Evolutionary conservation across 2,329 filamentous ascomycete genomes (phyloP).

Genomic region (Epichloe gansuensis): DNA sequence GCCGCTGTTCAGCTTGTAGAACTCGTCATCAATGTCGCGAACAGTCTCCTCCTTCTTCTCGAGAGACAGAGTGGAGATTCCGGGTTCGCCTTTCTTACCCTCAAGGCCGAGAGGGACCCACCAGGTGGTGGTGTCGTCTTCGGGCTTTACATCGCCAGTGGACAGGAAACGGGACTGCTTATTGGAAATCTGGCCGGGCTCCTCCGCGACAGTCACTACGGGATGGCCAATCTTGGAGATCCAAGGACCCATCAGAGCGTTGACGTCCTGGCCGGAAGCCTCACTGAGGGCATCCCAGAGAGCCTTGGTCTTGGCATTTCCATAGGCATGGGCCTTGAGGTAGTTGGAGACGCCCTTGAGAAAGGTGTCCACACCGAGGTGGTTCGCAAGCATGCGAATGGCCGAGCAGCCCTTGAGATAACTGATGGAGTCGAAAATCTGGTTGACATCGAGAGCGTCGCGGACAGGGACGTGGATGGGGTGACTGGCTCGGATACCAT

Average conservation of each 20-base stretch:
- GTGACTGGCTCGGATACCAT: constrained; percentile 82
- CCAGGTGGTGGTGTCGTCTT: constrained; percentile 87
- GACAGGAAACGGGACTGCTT: constrained; percentile 84
- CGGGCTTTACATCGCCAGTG: constrained; percentile 77
- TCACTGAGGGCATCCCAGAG: constrained; percentile 82
- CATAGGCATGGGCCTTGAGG: constrained; percentile 75
- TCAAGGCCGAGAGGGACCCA: constrained; percentile 87
- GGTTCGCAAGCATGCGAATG: constrained; percentile 88
- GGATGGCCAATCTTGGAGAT: constrained; percentile 94
- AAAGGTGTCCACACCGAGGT: constrained; percentile 80
- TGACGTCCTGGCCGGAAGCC: constrained; percentile 77
- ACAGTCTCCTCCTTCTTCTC: constrained; percentile 67
- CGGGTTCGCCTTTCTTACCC: constrained; percentile 53
- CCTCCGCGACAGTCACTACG: constrained; percentile 73
- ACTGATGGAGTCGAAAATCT: constrained; percentile 94
- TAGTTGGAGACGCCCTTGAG: constrained; percentile 82
- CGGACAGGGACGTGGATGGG: constrained; percentile 91
- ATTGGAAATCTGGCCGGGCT: constrained; percentile 67
- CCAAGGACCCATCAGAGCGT: constrained; percentile 83
- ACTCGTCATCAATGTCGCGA: constrained; percentile 58
- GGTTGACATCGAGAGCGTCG: constrained; percentile 90
- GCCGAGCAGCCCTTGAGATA: constrained; percentile 95
- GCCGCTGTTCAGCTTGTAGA: constrained; percentile 89
- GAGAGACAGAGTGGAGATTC: constrained; percentile 53
- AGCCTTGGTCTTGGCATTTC: constrained; percentile 81